These are phyloP conservation scores for Populus hybrid DNA, from an alignment of 441 rosid genomes.

Conservation along the genomic window DNA sequence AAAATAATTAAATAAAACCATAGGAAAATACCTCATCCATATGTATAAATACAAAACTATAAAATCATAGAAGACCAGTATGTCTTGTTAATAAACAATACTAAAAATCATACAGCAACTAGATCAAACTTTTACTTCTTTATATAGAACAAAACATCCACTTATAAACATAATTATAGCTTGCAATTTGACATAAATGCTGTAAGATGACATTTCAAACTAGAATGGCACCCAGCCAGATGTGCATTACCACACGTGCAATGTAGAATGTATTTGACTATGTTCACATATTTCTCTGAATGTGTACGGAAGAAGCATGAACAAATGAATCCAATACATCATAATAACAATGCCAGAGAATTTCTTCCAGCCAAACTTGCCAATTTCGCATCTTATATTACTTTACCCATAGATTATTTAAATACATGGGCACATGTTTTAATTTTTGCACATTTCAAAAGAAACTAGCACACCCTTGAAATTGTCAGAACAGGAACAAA, in stretches of 20 bases:
- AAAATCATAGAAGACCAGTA: not conserved
- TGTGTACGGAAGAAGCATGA: not conserved
- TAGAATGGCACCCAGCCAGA: not conserved
- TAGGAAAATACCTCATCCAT: not conserved
- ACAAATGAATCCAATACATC: not conserved
- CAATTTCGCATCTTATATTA: not conserved
- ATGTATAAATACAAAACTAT: not conserved
- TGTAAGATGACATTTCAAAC: not conserved
- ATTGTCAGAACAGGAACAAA: not conserved
- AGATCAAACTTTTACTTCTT: not conserved
- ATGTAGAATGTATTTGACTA: not conserved
- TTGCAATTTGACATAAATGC: not conserved
- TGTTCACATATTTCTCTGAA: not conserved
- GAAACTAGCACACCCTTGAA: not conserved
- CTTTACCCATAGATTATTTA: not conserved
- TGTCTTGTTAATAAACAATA: not conserved
- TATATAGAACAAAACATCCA: not conserved
- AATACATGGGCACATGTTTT: not conserved
- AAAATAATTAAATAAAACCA: not conserved
- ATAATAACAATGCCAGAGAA: not conserved
- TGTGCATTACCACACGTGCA: not conserved
- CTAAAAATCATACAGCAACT: not conserved
- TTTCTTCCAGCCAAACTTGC: not conserved
- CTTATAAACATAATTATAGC: not conserved
- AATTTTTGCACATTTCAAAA: slow-evolving; percentile 5